Base-by-base conservation (phyloP, 768 basidiomycete genomes). In the Exsudoporus frostii region DNA sequence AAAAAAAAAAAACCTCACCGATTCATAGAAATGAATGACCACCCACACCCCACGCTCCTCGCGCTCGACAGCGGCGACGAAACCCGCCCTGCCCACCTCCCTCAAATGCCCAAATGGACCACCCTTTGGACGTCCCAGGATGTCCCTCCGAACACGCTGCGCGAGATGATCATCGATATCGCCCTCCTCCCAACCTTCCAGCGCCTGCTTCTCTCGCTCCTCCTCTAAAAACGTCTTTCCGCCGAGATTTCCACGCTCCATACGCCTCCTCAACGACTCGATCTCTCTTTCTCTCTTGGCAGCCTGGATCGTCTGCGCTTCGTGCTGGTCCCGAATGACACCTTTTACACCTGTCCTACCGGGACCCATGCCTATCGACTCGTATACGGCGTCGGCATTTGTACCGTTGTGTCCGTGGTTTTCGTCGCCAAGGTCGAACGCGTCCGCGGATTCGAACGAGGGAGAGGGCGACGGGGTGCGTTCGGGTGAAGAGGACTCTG, bases 321-420 rank as follows among this genome's bases (percentile, higher is more conserved):
- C 91, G 53, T 84, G 76, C 29, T 82, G 79, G 70, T 93, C 91
- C 25, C 90, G 80, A 51, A 93, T 88, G 53, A 93, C 91, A 24
- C 91, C 90, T 60, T 93, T 93, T 43, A 92, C 91, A 20, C 91
- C 91, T 6, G 91, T 93, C 25, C 91, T 77, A 5, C 90, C 90
- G 10, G 88, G 88, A 4, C 86, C 88, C 86, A 92, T 88, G 9
- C 91, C 89, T 45, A 92, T 90, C 13, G 85, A 84, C 50, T 86
- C 82, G 44, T 73, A 56, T 11, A 58, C 46, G 25, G 51, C 19
- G 4, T 38, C 47, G 4, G 69, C 53, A 60, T 73, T 67, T 48
- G 76, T 61, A 42, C 70, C 73, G 52, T 57, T 81, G 75, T 34
- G 76, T 74, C 76, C 48, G 72, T 66, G 58, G 27, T 75, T 77